Evolutionary conservation across 2,329 filamentous ascomycete species (phyloP).

Genomic region (Xylaria sp.): DNA sequence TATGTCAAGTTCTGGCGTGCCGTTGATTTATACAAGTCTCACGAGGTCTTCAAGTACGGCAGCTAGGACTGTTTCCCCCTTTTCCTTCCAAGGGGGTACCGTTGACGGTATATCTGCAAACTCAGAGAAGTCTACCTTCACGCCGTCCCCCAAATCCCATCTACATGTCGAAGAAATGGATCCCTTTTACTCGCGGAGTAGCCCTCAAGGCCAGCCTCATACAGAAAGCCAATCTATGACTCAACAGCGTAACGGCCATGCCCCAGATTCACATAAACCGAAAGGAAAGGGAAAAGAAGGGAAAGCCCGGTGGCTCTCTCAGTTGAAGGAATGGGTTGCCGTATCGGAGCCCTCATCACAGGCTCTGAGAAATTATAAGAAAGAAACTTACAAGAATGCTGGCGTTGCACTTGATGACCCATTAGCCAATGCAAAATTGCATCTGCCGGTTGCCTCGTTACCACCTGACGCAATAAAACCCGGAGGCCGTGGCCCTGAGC

Average conservation of each 20-base stretch:
- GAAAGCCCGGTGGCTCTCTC: conserved; percentile 54
- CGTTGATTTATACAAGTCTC: conserved; percentile 41
- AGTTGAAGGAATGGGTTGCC: conserved; percentile 61
- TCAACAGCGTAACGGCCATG: conserved; percentile 25
- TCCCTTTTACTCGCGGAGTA: conserved; percentile 13
- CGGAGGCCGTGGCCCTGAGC: conserved; percentile 55
- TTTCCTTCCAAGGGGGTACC: conserved; percentile 12
- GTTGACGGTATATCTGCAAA: conserved; percentile 24
- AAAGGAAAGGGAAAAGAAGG: conserved; percentile 48
- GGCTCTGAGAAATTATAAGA: conserved; percentile 60
- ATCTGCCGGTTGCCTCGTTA: conserved; percentile 58
- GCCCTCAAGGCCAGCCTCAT: conserved; percentile 20
- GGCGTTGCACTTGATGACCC: conserved; percentile 59
- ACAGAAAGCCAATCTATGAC: conserved; percentile 11
- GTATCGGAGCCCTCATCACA: conserved; percentile 62
- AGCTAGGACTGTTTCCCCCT: conserved; percentile 17
- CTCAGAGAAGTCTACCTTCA: conserved; percentile 1
- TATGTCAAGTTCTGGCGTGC: conserved; percentile 46
- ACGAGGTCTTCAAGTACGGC: conserved; percentile 27
- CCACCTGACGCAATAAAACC: conserved; percentile 60
- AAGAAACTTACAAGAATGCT: conserved; percentile 56
- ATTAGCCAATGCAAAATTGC: conserved; percentile 58
- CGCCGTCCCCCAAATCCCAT: conserved; percentile 26
- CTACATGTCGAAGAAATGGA: conserved; percentile 34
- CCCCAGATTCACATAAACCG: conserved; percentile 39